A percentile compares a stretch with the other conserved stretches of the same genome.
Evolutionary conservation across 345 rosid genomes (phyloP).

Genomic region (Populus alba): DNA sequence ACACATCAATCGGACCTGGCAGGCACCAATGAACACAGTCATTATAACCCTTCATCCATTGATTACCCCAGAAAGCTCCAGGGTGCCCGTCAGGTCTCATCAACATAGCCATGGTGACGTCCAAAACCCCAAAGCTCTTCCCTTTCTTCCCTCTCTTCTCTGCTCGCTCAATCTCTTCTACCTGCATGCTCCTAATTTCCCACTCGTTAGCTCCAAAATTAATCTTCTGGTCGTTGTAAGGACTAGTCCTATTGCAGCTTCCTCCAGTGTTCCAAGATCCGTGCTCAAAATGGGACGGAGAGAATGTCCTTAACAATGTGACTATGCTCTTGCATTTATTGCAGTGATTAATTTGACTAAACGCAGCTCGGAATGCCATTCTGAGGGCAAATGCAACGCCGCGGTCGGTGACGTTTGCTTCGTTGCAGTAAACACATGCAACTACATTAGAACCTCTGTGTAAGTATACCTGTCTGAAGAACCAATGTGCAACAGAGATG

Average conservation of each 20-base stretch:
- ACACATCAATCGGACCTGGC: conserved; percentile 75
- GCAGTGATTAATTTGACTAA: conserved; percentile 42
- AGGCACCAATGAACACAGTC: conserved; percentile 92
- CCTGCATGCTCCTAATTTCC: conserved; percentile 51
- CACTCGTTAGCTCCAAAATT: conserved; percentile 31
- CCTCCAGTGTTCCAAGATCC: conserved; percentile 84
- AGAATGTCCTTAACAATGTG: conserved; percentile 65
- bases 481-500: conserved; percentile 75
- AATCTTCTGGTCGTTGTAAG: conserved; percentile 29
- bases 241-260: conserved; percentile 54
- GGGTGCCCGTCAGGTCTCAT: conserved; percentile 93
- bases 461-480: conserved; percentile 60
- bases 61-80: conserved; percentile 58
- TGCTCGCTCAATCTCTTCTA: conserved; percentile 43
- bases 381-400: conserved; percentile 41
- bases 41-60: conserved; percentile 75
- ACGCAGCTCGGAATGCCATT: conserved; percentile 48
- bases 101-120: conserved; percentile 62
- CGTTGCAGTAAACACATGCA: conserved; percentile 68
- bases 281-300: conserved; percentile 84
- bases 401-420: conserved; percentile 44
- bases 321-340: conserved; percentile 31
- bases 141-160: conserved; percentile 22
- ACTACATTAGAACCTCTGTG: conserved; percentile 33
- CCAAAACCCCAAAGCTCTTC: conserved; percentile 48